Conservation (phyloP, 2,329 filamentous ascomycete species). For the Purpureocillium takamizusanense region DNA sequence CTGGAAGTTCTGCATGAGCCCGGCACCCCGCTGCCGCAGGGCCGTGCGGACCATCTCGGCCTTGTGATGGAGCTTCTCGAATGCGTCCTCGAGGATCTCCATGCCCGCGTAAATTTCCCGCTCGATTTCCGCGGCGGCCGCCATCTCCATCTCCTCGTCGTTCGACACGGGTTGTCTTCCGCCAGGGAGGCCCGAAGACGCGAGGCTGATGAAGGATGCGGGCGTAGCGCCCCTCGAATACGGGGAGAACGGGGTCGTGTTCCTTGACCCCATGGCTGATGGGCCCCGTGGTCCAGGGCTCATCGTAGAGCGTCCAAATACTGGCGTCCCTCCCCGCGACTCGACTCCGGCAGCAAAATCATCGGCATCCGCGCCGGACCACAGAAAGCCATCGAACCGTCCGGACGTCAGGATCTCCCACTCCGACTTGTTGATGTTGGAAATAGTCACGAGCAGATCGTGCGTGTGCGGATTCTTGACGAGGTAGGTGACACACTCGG, state of each 20-base stretch:
- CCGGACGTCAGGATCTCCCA: constrained; percentile 95
- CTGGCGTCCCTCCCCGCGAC: constrained; percentile 48
- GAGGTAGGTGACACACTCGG: constrained; percentile 78
- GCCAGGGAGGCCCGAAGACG: constrained; percentile 36
- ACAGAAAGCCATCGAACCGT: constrained; percentile 90
- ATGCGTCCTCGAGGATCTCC: constrained; percentile 89
- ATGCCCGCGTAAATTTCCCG: constrained; percentile 89
- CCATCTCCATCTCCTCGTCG: constrained; percentile 90
- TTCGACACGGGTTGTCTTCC: constrained; percentile 62
- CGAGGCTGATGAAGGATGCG: constrained; percentile 48
- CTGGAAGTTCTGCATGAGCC: constrained; percentile 57
- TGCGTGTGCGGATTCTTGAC: constrained; percentile 76
- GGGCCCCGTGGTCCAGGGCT: constrained; percentile 31
- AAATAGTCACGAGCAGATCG: constrained; percentile 76
- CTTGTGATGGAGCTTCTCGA: constrained; percentile 79
- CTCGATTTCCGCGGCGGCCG: constrained; percentile 82
- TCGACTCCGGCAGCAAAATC: constrained; percentile 32
- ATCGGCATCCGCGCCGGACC: constrained; percentile 75
- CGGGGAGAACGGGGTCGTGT: constrained; percentile 37
- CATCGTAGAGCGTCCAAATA: constrained; percentile 17
- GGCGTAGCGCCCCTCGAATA: constrained; percentile 49
- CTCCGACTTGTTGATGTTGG: constrained; percentile 82
- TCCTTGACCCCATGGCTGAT: constrained; percentile 33
- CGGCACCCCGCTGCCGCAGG: constrained; percentile 74
- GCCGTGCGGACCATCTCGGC: constrained; percentile 73